Conservation (phyloP, 805 yeast genomes). For the Debaryomyces prosopidis region DNA sequence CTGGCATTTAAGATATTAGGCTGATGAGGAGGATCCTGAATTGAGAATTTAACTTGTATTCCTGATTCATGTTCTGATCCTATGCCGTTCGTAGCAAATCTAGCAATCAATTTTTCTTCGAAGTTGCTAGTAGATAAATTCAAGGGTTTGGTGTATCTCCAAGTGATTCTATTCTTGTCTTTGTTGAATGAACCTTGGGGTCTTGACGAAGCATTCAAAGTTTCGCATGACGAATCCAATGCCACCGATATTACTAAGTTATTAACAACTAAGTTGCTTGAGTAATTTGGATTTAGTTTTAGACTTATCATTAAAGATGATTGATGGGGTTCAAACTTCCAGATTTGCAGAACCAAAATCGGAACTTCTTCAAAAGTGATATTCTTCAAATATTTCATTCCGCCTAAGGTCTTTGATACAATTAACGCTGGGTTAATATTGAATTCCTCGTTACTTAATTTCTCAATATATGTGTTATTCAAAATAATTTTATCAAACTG, state of each 20-base stretch:
- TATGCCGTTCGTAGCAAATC: slow-evolving; percentile 73
- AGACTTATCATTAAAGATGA: slow-evolving; percentile 80
- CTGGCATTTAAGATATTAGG: slow-evolving; percentile 33
- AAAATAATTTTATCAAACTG: slow-evolving; percentile 52
- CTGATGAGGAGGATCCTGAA: slow-evolving; percentile 45
- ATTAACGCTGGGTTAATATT: slow-evolving; percentile 50
- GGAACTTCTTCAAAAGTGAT: slow-evolving; percentile 55
- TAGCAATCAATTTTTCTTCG: slow-evolving; percentile 77
- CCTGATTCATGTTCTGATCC: slow-evolving; percentile 78
- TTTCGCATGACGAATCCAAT: slow-evolving; percentile 56
- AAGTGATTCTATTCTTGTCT: slow-evolving; percentile 82
- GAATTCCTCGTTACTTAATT: slow-evolving; percentile 34
- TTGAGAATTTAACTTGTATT: slow-evolving; percentile 63
- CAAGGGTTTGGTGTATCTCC: slow-evolving; percentile 61
- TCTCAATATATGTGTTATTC: slow-evolving; percentile 37
- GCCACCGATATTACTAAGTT: slow-evolving; percentile 64
- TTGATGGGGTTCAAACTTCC: slow-evolving; percentile 87
- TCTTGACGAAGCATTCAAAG: slow-evolving; percentile 77
- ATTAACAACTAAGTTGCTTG: slow-evolving; percentile 45
- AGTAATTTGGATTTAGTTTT: slow-evolving; percentile 51
- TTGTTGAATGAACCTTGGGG: slow-evolving; percentile 91
- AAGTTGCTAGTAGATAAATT: slow-evolving; percentile 31
- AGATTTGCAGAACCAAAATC: slow-evolving; percentile 70
- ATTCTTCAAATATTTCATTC: slow-evolving; percentile 69
- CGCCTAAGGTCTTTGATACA: slow-evolving; percentile 70